Conservation (phyloP, 768 basidiomycete genomes). For the Postia placenta region DNA sequence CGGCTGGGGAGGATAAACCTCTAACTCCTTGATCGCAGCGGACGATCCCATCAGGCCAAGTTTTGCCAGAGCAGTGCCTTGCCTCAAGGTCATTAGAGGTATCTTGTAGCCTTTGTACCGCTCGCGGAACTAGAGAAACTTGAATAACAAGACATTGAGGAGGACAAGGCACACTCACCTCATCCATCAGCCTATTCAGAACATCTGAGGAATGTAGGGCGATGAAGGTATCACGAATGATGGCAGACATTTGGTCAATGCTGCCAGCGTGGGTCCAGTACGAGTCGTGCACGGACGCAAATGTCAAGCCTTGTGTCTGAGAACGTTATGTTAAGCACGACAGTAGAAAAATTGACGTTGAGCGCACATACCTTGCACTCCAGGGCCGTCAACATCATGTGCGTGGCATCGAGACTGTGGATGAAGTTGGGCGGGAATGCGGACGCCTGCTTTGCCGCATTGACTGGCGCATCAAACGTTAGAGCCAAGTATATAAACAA, state of each 20-base stretch:
- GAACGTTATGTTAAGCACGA: slow-evolving; percentile 8
- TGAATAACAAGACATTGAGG: neutral
- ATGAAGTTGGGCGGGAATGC: slow-evolving; percentile 99
- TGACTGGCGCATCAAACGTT: slow-evolving; percentile 41
- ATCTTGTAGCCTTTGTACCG: slow-evolving; percentile 73
- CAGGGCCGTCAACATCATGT: slow-evolving; percentile 96
- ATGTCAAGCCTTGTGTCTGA: slow-evolving; percentile 69
- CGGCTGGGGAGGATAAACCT: slow-evolving; percentile 8
- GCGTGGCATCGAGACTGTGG: slow-evolving; percentile 94
- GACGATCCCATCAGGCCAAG: slow-evolving; percentile 36
- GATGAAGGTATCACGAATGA: slow-evolving; percentile 93
- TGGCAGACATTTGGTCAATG: slow-evolving; percentile 82
- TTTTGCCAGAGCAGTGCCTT: slow-evolving; percentile 31
- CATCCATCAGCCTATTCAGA: slow-evolving; percentile 59
- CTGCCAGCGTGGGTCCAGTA: slow-evolving; percentile 95
- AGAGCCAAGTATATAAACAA: too few species aligned
- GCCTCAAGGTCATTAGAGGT: slow-evolving; percentile 43
- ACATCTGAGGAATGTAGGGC: slow-evolving; percentile 87
- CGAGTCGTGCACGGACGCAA: slow-evolving; percentile 97
- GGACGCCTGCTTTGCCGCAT: slow-evolving; percentile 80
- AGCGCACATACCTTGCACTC: slow-evolving; percentile 64
- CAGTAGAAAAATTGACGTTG: neutral
- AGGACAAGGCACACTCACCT: slow-evolving; percentile 43
- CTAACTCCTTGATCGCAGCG: slow-evolving; percentile 18
- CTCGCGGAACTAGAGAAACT: slow-evolving; percentile 51